Evolutionary conservation across 2,329 filamentous ascomycete genomes (phyloP), one percentile per base, ranked within the genome.

Genomic region (Exophiala viscosa): DNA sequence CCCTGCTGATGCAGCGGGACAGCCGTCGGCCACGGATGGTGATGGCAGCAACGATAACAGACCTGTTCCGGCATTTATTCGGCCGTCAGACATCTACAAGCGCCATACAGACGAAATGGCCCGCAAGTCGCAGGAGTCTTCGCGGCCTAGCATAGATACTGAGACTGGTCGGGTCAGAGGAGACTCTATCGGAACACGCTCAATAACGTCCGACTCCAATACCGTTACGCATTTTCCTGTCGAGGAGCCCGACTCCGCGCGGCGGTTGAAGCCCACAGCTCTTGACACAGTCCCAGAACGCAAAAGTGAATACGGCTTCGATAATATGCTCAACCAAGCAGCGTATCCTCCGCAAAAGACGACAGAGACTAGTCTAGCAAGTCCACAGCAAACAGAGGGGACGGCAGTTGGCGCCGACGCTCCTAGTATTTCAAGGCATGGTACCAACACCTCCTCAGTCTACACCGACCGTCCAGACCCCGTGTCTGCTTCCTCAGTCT

Each of bases 41-140:
- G 45, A n/a, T 51, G 33, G 20, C 18, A 13, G 17, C 18, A 38
- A 35, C 32, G 52, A 53, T 8, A 50, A 57, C 42, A 48, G 44
- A 20, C 55, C 55, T 9, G 52, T 55, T 35, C 55, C 58, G 23
- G 48, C 48, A 0, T 84, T 92, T 60, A 77, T 90, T 50, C 78
- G 87, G 34, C 87, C 89, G 1, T 81, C 86, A 10, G 88, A 95
- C 60, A 85, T 91, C 38, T 91, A 92, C 67, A 85, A 81, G 64
- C 82, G 86, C 5, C 76, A 86, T 67, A 81, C 81, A 47, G 85
- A 88, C 60, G 86, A 88, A 59, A 77, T 76, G 48, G 75, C 81
- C 59, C 71, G 77, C 34, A 75, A 76, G 50, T 82, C 81, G 1
- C 68, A 80, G 51, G 84, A 86, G 1, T 80, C 79, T 8, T 70